Evolutionary conservation across 495 filamentous ascomycete genomes (phyloP).

Genomic region (Talaromyces borbonicus): DNA sequence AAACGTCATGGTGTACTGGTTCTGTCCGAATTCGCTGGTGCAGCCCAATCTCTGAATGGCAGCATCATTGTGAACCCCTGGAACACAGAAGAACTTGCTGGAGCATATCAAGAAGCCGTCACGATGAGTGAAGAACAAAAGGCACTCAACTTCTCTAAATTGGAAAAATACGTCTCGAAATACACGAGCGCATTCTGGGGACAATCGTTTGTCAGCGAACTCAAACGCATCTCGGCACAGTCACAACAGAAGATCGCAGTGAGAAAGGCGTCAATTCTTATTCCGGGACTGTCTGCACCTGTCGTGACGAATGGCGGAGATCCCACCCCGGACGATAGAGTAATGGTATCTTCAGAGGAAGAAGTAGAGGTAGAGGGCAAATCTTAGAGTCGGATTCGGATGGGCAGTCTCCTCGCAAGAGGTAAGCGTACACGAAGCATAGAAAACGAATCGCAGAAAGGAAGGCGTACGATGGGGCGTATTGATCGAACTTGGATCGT

Average conservation of each 20-base stretch:
- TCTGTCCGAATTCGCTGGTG: conserved; percentile 79
- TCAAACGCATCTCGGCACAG: conserved; percentile 55
- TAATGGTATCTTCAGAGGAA: conserved; percentile 1
- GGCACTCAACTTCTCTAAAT: conserved; percentile 62
- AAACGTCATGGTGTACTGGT: conserved; percentile 76
- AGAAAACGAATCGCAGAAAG: not conserved
- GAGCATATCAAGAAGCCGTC: conserved; percentile 73
- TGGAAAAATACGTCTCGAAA: conserved; percentile 77
- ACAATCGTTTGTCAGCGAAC: conserved; percentile 80
- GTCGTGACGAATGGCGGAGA: not conserved
- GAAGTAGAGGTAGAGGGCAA: not conserved
- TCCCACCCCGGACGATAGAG: not conserved
- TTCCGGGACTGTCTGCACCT: conserved; percentile 4
- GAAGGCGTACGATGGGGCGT: not conserved
- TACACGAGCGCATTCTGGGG: conserved; percentile 97
- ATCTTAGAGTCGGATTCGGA: not conserved
- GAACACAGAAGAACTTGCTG: conserved; percentile 80
- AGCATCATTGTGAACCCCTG: conserved; percentile 79
- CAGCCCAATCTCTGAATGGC: conserved; percentile 74
- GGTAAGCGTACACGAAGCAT: not conserved
- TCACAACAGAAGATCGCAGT: conserved; percentile 34
- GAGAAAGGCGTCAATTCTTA: conserved; percentile 19
- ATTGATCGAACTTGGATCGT: not conserved
- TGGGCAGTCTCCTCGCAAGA: not conserved
- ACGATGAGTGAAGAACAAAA: conserved; percentile 71